phyloP scores from a whole-genome alignment of 2,329 filamentous ascomycete genomes.

The Hypoxylon sp. region DNA sequence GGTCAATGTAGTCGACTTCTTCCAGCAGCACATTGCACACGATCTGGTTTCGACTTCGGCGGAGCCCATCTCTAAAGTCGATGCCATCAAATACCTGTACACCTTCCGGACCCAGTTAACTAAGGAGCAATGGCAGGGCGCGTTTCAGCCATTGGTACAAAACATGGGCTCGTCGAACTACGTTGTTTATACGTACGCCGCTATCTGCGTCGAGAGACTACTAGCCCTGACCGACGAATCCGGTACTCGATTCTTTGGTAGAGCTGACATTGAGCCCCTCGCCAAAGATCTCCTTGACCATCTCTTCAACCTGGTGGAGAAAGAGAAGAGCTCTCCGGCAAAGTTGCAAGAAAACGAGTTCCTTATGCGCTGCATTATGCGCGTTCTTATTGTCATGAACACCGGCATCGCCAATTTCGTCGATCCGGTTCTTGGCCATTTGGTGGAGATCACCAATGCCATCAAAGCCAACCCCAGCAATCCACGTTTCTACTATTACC shows the following conservation, averaged over 20 bases:
- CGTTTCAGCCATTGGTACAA: slow-evolving; percentile 88
- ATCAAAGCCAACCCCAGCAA: slow-evolving; percentile 97
- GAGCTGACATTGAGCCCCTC: slow-evolving; percentile 79
- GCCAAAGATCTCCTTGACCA: slow-evolving; percentile 88
- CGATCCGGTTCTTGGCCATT: slow-evolving; percentile 81
- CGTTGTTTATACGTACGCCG: slow-evolving; percentile 96
- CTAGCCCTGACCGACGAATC: slow-evolving; percentile 82
- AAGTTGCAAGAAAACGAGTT: slow-evolving; percentile 99
- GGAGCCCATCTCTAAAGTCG: slow-evolving; percentile 91
- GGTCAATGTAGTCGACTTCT: slow-evolving; percentile 92
- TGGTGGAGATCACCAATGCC: slow-evolving; percentile 88
- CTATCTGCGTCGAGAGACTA: slow-evolving; percentile 94
- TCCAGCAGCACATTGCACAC: slow-evolving; percentile 89
- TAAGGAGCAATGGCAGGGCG: slow-evolving; percentile 88
- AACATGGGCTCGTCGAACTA: slow-evolving; percentile 91
- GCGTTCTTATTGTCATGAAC: slow-evolving; percentile 92
- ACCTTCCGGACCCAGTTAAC: slow-evolving; percentile 95
- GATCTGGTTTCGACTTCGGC: slow-evolving; percentile 79
- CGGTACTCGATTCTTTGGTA: slow-evolving; percentile 80
- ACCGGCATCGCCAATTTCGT: slow-evolving; percentile 78
- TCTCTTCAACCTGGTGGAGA: slow-evolving; percentile 89
- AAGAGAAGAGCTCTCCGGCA: slow-evolving; percentile 80
- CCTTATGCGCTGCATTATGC: slow-evolving; percentile 98
- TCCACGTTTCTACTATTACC: slow-evolving; percentile 97
- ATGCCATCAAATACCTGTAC: slow-evolving; percentile 98